Percentiles rank a stretch among this genome's conserved stretches.
These are phyloP conservation scores for Exophiala viscosa DNA, from an alignment of 2,329 filamentous ascomycete genomes.

Conservation along the genomic window DNA sequence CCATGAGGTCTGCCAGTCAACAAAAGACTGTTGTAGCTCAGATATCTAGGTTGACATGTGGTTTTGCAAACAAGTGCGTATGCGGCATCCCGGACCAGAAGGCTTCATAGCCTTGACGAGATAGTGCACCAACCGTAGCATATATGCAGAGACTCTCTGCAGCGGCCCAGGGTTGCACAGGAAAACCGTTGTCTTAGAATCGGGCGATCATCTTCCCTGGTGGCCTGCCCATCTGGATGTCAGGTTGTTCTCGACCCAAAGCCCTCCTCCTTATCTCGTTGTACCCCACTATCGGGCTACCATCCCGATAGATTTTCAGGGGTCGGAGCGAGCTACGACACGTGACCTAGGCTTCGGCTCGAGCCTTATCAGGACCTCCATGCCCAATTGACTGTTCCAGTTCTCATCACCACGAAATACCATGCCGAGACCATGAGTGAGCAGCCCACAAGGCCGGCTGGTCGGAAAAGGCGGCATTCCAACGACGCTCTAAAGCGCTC, in stretches of 20 bases:
- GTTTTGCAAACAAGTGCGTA: not conserved
- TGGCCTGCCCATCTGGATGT: not conserved
- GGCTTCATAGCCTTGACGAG: not conserved
- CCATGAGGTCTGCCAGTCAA: not conserved
- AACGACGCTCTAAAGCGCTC: constrained; percentile 13
- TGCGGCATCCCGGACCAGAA: not conserved
- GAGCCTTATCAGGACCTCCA: not conserved
- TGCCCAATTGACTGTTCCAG: not conserved
- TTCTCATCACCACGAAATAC: not conserved
- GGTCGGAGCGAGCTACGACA: constrained; percentile 19
- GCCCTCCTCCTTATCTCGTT: not conserved
- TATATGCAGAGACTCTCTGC: not conserved
- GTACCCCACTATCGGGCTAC: not conserved
- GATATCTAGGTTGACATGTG: not conserved
- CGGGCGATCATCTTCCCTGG: not conserved
- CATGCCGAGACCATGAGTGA: constrained; percentile 6
- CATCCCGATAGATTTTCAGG: not conserved
- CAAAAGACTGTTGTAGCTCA: not conserved
- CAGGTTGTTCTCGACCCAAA: not conserved
- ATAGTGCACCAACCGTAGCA: not conserved
- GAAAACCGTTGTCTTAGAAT: not conserved
- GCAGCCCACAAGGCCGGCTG: constrained; percentile 21
- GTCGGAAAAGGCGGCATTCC: constrained; percentile 14
- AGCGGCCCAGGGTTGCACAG: not conserved
- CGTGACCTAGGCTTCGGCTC: not conserved